phyloP scores from a whole-genome alignment of 1,284 basidiomycete genomes.

The Leccinum solheimii region DNA sequence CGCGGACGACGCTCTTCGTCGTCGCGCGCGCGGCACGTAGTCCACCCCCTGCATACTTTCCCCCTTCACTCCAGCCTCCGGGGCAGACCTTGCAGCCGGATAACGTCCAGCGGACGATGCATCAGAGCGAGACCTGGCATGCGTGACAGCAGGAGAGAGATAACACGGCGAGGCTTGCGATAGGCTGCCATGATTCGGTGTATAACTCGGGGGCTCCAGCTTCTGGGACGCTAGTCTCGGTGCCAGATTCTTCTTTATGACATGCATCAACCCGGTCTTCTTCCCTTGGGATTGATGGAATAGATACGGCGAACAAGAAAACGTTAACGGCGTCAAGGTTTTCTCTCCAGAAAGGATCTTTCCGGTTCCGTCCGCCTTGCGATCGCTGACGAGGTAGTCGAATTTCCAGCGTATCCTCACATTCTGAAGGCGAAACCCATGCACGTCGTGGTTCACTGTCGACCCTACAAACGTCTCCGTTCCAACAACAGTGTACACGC shows the following conservation, averaged over 20 bases:
- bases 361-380: constrained; percentile 45
- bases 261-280: constrained; percentile 64
- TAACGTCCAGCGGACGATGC: constrained; percentile 11
- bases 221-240: constrained; percentile 61
- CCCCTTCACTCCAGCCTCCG: constrained; percentile 1
- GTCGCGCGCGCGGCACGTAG: constrained; percentile 20
- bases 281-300: constrained; percentile 64
- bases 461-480: constrained; percentile 46
- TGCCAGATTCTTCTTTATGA: constrained; percentile 66
- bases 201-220: constrained; percentile 44
- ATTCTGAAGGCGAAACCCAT: constrained; percentile 22
- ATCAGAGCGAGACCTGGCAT: constrained; percentile 32
- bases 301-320: constrained; percentile 70
- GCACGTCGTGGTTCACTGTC: constrained; percentile 15
- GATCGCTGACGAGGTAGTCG: constrained; percentile 71
- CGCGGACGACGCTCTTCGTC: constrained; percentile 34
- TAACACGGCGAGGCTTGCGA: constrained; percentile 5
- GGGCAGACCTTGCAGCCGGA: constrained; percentile 7
- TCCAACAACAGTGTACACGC: constrained; percentile 72
- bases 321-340: constrained; percentile 65
- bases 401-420: constrained; percentile 68
- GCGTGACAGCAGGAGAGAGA: constrained; percentile 9
- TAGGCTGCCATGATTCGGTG: background rate
- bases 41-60: constrained; percentile 4
- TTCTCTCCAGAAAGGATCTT: constrained; percentile 62